A percentile compares a stretch with the other conserved stretches of the same genome.
Conservation (phyloP, 139 green algal genomes). For the Cymbomonas tetramitiformis region DNA sequence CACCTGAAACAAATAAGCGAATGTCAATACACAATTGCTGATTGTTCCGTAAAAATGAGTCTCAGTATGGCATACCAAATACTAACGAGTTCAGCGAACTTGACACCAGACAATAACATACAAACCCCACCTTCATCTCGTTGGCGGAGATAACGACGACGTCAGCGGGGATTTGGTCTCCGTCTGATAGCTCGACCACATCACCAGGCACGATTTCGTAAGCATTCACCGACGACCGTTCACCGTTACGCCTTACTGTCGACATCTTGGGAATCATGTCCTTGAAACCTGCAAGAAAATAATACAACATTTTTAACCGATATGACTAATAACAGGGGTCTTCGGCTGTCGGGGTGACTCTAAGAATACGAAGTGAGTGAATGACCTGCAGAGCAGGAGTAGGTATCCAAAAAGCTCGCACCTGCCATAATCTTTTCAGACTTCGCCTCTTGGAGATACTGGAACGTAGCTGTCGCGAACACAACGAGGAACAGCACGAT, state of each 20-base stretch:
- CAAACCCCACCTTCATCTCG: slow-evolving; percentile 31
- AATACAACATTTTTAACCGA: no score
- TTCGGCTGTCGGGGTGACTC: no score
- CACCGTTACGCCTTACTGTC: no score
- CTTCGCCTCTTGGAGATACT: slow-evolving; percentile 50
- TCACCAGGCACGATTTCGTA: slow-evolving; percentile 32
- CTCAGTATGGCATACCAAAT: no score
- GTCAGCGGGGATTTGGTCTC: slow-evolving; percentile 32
- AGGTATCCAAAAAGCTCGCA: not conserved
- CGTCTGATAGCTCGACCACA: slow-evolving; percentile 26
- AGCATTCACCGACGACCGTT: no score
- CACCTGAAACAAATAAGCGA: no score
- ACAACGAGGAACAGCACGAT: slow-evolving; percentile 44
- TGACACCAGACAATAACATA: no score
- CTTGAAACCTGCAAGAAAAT: slow-evolving; percentile 38
- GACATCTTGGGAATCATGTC: slow-evolving; percentile 53
- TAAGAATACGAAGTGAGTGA: not conserved
- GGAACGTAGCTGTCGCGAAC: slow-evolving; percentile 44
- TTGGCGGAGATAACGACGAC: slow-evolving; percentile 26
- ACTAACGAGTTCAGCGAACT: no score
- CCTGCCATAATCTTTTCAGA: slow-evolving; percentile 52
- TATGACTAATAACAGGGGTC: no score
- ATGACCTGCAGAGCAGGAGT: not conserved
- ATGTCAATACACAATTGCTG: no score
- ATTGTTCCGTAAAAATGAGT: no score